phyloP scores from a whole-genome alignment of 1,139 yeast species.

The Hanseniaspora gamundiae region DNA sequence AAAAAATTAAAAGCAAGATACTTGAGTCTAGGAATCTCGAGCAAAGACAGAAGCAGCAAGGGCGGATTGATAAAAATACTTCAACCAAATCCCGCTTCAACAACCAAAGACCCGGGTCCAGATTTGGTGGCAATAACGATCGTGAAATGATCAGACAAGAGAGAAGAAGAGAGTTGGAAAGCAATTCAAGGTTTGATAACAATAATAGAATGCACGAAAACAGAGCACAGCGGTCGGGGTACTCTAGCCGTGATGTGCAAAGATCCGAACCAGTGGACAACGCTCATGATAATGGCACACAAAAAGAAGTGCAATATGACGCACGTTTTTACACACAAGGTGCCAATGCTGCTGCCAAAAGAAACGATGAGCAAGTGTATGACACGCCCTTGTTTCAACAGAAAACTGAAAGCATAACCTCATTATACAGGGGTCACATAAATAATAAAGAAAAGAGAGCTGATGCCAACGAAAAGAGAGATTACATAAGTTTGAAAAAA shows the following conservation, averaged over 20 bases:
- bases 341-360: slow-evolving; percentile 28
- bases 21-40: not conserved
- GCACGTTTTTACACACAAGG: slow-evolving; percentile 40
- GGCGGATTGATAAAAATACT: not conserved
- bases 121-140: slow-evolving; percentile 5
- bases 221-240: too few species aligned
- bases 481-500: not conserved
- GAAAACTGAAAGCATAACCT: slow-evolving; percentile 25
- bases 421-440: not conserved
- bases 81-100: slow-evolving; percentile 10
- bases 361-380: slow-evolving; percentile 39
- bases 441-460: not conserved
- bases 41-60: not conserved
- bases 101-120: slow-evolving; percentile 11
- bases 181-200: slow-evolving; percentile 14
- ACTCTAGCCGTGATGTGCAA: not conserved
- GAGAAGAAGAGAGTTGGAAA: slow-evolving; percentile 35
- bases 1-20: not conserved
- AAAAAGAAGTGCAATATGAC: slow-evolving; percentile 37
- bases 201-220: not conserved
- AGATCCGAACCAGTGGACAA: not conserved
- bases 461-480: not conserved
- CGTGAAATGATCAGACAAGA: slow-evolving; percentile 33
- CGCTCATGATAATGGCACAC: not conserved
- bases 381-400: slow-evolving; percentile 46